These are phyloP conservation scores for Fusarium sp. DNA, from an alignment of 2,329 filamentous ascomycete species.

Conservation along the genomic window DNA sequence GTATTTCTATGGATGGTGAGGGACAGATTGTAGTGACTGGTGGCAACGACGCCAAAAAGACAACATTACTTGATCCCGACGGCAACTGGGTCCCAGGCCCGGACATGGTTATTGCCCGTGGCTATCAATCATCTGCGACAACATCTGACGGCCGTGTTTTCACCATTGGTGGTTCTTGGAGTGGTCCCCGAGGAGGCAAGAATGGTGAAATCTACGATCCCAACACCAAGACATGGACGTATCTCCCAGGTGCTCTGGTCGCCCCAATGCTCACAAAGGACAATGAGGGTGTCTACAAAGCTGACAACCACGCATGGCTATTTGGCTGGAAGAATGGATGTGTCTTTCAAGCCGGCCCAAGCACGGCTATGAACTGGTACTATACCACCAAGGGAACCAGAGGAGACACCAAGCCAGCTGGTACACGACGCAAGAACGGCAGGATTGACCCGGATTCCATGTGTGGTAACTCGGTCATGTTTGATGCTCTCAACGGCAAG, in stretches of 20 bases:
- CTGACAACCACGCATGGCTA: constrained; percentile 48
- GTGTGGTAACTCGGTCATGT: constrained; percentile 68
- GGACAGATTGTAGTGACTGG: constrained; percentile 66
- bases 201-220: constrained; percentile 39
- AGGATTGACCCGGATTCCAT: constrained; percentile 60
- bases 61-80: constrained; percentile 57
- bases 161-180: constrained; percentile 39
- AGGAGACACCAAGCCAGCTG: constrained; percentile 42
- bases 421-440: constrained; percentile 46
- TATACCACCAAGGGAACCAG: constrained; percentile 47
- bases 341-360: constrained; percentile 66
- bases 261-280: constrained; percentile 59
- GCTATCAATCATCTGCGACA: constrained; percentile 35
- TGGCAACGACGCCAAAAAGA: constrained; percentile 60
- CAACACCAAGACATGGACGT: constrained; percentile 21
- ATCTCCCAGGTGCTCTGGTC: constrained; percentile 52
- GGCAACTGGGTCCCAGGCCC: constrained; percentile 30
- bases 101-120: constrained; percentile 34
- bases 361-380: constrained; percentile 67
- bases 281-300: constrained; percentile 56
- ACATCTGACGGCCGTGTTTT: constrained; percentile 35
- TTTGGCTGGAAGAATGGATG: constrained; percentile 57
- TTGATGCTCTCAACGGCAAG: constrained; percentile 66
- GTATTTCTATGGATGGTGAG: constrained; percentile 60
- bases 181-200: constrained; percentile 27